Evolutionary conservation across 179 eudicot species (phyloP), one percentile per base, ranked within the genome.

Genomic region (Silene vulgaris): DNA sequence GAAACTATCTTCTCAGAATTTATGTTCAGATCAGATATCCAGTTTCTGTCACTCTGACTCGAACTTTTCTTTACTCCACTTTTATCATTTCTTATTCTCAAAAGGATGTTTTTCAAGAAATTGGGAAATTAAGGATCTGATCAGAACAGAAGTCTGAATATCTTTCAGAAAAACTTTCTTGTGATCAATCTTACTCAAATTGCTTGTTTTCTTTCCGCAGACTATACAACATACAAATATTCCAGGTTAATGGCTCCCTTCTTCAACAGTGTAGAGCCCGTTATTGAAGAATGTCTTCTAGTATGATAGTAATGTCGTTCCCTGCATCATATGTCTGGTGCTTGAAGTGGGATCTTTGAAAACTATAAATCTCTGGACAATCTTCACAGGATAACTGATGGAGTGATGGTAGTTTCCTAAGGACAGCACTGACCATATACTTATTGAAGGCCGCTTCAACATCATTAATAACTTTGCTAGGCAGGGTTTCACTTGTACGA

Each of bases 401-500:
- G 37, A 17, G 37, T 37, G 54, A 37, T 43, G 50, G 37, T 67
- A 37, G 71, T 67, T 67, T n/a, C 52, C 2, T 7, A 37, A 67
- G 52, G 14, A 67, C 19, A 67, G 28, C 52, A 35, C 26, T 67
- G 71, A 67, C 43, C 71, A 8, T 67, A n/a, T 35, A 43, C 54
- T 67, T 16, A 6, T 5, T 37, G 52, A 37, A 43, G 23, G 23
- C 3, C 11, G 21, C 54, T 67, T 67, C 71, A 8, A 67, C 14
- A 17, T 67, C 71, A 37, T 67, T 67, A 20, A 8, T 19, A n/a
- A 67, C 71, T 67, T 67, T 37, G 71, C 45, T 67, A 30, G 3
- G 30, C 20, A 65, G 32, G 69, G 3, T 29, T 30, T 30, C 45
- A 2, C 71, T 8, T 67, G 71, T 37, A 67, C 16, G 26, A 67